phyloP scores from a whole-genome alignment of 2,329 filamentous ascomycete species.

The Corniculantispora saksenae region DNA sequence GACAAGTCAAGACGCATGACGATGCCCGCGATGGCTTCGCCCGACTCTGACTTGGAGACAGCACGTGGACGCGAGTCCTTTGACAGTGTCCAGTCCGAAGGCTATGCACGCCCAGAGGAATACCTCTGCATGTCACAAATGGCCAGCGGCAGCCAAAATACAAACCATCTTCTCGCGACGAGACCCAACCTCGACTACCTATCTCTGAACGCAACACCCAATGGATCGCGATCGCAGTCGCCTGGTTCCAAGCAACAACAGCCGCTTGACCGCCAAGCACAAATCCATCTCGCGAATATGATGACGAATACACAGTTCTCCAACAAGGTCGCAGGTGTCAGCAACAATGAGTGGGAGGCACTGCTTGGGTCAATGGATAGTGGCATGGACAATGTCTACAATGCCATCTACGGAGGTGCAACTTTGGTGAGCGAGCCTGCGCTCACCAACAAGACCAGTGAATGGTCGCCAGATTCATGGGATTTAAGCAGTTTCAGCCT shows the following conservation, averaged over 20 bases:
- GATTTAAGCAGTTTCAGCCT: conserved; percentile 54
- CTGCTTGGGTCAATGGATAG: conserved; percentile 78
- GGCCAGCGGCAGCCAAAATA: conserved; percentile 38
- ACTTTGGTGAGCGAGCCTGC: conserved; percentile 47
- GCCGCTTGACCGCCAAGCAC: conserved; percentile 30
- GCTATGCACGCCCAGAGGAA: conserved; percentile 44
- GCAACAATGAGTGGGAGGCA: conserved; percentile 77
- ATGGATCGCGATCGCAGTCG: conserved; percentile 51
- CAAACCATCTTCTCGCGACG: conserved; percentile 32
- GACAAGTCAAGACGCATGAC: conserved; percentile 61
- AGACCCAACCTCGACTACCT: conserved; percentile 61
- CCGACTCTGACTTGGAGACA: conserved; percentile 41
- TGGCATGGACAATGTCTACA: conserved; percentile 80
- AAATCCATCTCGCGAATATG: conserved; percentile 26
- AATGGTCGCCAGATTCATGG: conserved; percentile 61
- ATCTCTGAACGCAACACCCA: conserved; percentile 48
- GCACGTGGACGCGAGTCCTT: conserved; percentile 50
- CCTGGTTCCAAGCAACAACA: conserved; percentile 38
- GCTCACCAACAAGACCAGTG: conserved; percentile 41
- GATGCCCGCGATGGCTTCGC: conserved; percentile 42
- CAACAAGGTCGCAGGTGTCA: conserved; percentile 47
- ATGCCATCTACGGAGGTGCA: conserved; percentile 74
- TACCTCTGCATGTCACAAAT: conserved; percentile 49
- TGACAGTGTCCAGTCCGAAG: conserved; percentile 43
- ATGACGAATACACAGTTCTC: conserved; percentile 23